phyloP scores from a whole-genome alignment of 345 rosid genomes.

The Dipteronia dyeriana region DNA sequence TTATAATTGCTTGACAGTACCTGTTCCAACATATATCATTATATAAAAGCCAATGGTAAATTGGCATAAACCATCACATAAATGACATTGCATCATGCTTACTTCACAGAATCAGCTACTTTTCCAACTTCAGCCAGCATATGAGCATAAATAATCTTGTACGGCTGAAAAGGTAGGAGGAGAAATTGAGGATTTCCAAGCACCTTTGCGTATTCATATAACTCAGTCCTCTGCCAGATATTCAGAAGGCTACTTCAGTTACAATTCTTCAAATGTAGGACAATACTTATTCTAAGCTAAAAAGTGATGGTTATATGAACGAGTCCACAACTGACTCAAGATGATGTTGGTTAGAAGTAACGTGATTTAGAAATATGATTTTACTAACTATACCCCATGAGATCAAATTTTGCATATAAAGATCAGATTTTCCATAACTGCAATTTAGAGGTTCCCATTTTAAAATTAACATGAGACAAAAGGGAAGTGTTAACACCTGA shows the following conservation, averaged over 20 bases:
- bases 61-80: not conserved
- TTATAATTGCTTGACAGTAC: conserved; percentile 73
- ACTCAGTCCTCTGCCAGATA: conserved; percentile 52
- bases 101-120: conserved; percentile 84
- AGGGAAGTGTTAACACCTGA: conserved; percentile 44
- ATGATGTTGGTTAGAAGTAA: not conserved
- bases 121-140: conserved; percentile 98
- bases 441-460: not conserved
- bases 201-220: conserved; percentile 73
- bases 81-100: conserved; percentile 35
- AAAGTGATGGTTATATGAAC: not conserved
- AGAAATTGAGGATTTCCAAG: conserved; percentile 92
- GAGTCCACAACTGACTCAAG: not conserved
- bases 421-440: not conserved
- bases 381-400: not conserved
- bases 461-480: conserved; percentile 3
- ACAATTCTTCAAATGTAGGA: not conserved
- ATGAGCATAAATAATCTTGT: conserved; percentile 86
- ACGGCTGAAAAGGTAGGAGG: conserved; percentile 90
- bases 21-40: conserved; percentile 32
- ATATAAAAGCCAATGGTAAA: conserved; percentile 16
- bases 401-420: not conserved
- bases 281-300: not conserved
- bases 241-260: conserved; percentile 21
- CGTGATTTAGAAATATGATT: not conserved